Base-by-base conservation (phyloP, 1,284 basidiomycete genomes). In the Malassezia brasiliensis region DNA sequence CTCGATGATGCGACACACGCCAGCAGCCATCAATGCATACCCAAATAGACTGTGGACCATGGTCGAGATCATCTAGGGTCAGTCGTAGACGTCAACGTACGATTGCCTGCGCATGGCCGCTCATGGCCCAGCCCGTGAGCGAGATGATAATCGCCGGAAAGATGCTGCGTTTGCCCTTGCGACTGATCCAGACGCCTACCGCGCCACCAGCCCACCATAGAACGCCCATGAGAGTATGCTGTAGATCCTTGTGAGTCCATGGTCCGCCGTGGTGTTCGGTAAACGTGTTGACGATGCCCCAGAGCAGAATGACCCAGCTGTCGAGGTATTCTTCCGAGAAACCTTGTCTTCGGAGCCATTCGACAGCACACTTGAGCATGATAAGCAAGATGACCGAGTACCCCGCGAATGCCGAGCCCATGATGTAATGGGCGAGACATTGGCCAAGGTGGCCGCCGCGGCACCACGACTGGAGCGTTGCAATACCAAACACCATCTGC, bases 231-330 rank as follows among this genome's bases (percentile, higher is more conserved):
- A 75, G 77, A 85, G 88, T 91, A 74, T 94, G 89, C 69, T 94
- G 90, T 85, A 93, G 86, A 72, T 94, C 88, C 75, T 93, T 91
- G 61, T 85, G 85, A 9, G 87, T 87, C 70, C 68, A 69, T 1
- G 65, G 62, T 8, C 65, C 69, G 15, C 69, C 67, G 7, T 66
- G 64, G 32, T 71, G 71, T 70, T 93, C 88, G 1, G 90, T 94
- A 71, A 96, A 94, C 0, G 90, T 91, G 67, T 96, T 96, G 55
- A 96, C 85, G 49, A 78, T 77, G 7, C 79, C 76, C 90, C 89
- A 93, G 31, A 85, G 77, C 76, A 84, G 85, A 60, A 94, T 93
- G 15, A 93, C 83, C 79, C 83, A 85, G 14, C 84, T 87, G 76
- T 94, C 90, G 79, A 88, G 85, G 82, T 84, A 90, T 69, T 96